Evolutionary conservation across 148 eudicot species (phyloP), one percentile per base, ranked within the genome.

Genomic region (Chenopodium suecicum): DNA sequence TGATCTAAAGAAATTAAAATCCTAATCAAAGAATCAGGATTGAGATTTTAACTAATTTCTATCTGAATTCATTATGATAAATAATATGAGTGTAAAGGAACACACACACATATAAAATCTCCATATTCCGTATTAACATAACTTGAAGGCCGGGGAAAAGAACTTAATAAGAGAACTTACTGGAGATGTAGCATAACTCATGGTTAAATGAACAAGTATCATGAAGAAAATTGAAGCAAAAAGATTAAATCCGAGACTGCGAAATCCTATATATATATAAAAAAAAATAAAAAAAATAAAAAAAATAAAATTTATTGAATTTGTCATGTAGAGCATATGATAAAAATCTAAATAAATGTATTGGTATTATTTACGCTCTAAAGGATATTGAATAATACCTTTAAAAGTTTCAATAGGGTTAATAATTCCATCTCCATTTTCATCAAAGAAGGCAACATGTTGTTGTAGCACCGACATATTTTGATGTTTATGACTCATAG

Each of bases 371-470:
- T 50, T 16, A 54, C 16, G 60, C 16, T 54, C 14, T 54, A 54
- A 54, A 14, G 60, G 60, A 54, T 1, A 54, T 0, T 13, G 14
- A n/a, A 27, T 27, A 22, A 4, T 80, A 83, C 93, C 91, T 82
- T 62, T 84, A 48, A 71, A 91, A 3, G 91, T 88, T 75, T 89
- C 93, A 60, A 70, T 65, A 17, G 91, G 93, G 78, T 89, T 89
- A 80, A 89, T 81, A 72, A 91, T 88, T 29, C 89, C 91, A 67
- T 89, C 89, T 47, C 82, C 84, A 70, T 91, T 85, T 71, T 68
- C 88, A 82, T 91, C 91, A 41, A 91, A 91, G 83, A 91, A 91
- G 71, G 93, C 91, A 1, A 79, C 84, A 41, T 91, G 93, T 77
- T 91, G 93, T 79, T 91, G 93, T 64, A 91, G 76, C 25, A 89